Evolutionary conservation across 805 yeast genomes (phyloP), one percentile per base, ranked within the genome.

Genomic region (Metschnikowia hibisci): DNA sequence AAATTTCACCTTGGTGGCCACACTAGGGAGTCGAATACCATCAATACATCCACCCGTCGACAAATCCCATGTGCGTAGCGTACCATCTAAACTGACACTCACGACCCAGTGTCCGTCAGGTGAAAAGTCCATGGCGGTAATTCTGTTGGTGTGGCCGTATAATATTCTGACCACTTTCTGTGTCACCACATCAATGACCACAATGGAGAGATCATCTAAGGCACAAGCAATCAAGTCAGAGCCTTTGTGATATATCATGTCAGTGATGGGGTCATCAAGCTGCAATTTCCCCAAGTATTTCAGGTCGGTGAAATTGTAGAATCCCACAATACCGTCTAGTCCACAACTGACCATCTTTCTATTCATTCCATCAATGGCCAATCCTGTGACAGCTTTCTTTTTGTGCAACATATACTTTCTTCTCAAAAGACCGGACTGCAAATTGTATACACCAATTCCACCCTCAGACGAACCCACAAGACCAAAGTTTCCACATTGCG

Each of bases 21-120:
- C 90, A 53, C 74, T 79, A 1, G 84, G 80, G 20, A 93, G 74
- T 41, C 71, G 67, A 13, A 91, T 81, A 49, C 96, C 97, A 67
- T 93, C 99, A 44, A 93, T 88, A 63, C 98, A 91, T 1, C 90
- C 87, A 38, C 99, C 98, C 1, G 96, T 85, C 32, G 98, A 98
- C 46, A 93, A 76, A 62, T 93, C 98, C 98, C 98, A 93, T 0
- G 96, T 88, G 57, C 99, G 78, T 38, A 93, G 72, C 0, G 98
- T 89, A 2, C 87, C 75, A 60, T 93, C 99, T 47, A 89, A 70
- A 0, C 89, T 76, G 1, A 87, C 81, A 18, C 93, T 80, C 7
- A 93, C 81, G 28, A 93, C 68, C 97, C 98, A 93, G 61, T 97
- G 80, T 28, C 97, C 98, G 61, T 90, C 91, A 4, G 96, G 95